Evolutionary conservation across 2,329 filamentous ascomycete genomes (phyloP), one percentile per base, ranked within the genome.

Genomic region (Apiospora pterosperma): DNA sequence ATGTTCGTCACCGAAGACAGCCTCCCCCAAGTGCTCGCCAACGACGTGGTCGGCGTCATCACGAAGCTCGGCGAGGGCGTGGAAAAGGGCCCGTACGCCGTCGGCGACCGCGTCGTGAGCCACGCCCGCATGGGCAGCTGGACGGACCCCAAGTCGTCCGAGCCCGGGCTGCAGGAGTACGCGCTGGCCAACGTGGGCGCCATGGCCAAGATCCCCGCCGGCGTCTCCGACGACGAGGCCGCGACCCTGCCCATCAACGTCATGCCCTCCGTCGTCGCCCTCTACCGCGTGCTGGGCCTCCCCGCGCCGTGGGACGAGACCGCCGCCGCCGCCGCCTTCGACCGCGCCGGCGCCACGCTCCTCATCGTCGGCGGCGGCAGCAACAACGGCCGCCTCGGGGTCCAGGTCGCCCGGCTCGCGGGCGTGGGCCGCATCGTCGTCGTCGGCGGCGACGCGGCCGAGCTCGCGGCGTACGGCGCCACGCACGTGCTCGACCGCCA

Each of bases 121-220:
- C 74, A 79, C 52, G 66, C 69, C 10, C 48, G 42, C 42, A 48
- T 48, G 42, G 42, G 42, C 23, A 62, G 31, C 14, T 48, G 42
- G 42, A 48, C 42, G 11, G 42, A 48, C 4, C 42, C 36, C 21
- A 44, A 44, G n/a, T 59, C 65, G 39, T 64, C 52, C 2, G 64
- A 67, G 12, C 64, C 65, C 3, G 80, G 76, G 1, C 68, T 80
- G 6, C 78, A 97, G 82, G 97, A 97, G 80, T 96, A 99, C 76
- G 96, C 99, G 79, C 83, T 99, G 67, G 96, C 96, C 23, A 96
- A 99, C 80, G 96, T 99, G 66, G 93, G 96, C 69, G 94, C 96
- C 62, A 64, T 72, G 0, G 71, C 74, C 8, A 73, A 74, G 39
- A 72, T 81, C 23, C 77, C 79, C 5, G 67, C 72, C 7, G 67